These are phyloP conservation scores for Torulaspora franciscae DNA, from an alignment of 805 yeast species.

Conservation along the genomic window DNA sequence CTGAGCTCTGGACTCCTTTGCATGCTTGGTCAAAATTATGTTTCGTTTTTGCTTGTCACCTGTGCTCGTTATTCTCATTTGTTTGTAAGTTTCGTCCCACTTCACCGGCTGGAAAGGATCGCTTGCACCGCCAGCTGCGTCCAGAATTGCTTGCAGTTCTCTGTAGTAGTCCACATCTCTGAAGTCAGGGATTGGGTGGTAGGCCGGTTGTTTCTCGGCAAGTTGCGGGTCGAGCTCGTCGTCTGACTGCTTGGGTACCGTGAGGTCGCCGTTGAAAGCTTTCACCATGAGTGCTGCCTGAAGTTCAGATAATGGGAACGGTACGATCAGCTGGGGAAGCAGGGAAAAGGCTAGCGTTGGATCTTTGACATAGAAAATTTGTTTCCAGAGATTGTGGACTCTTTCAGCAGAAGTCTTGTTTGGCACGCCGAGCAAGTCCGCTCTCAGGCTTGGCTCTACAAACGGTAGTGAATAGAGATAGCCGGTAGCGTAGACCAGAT, in stretches of 20 bases:
- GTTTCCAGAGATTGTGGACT: constrained; percentile 53
- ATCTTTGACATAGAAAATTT: constrained; percentile 51
- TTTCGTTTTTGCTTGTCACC: constrained; percentile 24
- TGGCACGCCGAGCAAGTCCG: constrained; percentile 17
- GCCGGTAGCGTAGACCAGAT: constrained; percentile 48
- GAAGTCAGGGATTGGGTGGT: constrained; percentile 21
- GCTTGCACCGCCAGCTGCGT: constrained; percentile 14
- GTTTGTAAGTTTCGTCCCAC: constrained; percentile 22
- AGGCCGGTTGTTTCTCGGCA: constrained; percentile 6
- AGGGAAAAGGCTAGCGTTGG: constrained; percentile 64
- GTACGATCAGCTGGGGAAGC: constrained; percentile 55
- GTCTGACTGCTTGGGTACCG: constrained; percentile 44
- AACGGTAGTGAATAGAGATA: constrained; percentile 47
- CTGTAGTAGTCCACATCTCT: constrained; percentile 29
- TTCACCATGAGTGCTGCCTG: constrained; percentile 66
- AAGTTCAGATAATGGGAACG: constrained; percentile 55
- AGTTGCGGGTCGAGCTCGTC: constrained; percentile 12
- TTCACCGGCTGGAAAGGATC: constrained; percentile 24
- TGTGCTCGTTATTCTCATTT: constrained; percentile 17
- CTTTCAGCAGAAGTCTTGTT: constrained; percentile 22
- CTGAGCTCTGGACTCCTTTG: constrained; percentile 18
- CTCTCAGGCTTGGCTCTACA: constrained; percentile 26
- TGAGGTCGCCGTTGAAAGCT: constrained; percentile 52
- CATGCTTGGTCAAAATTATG: constrained; percentile 13
- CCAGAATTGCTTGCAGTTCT: constrained; percentile 22